A percentile compares a stretch with the other conserved stretches of the same genome.
These are phyloP conservation scores for Corniculantispora saksenae DNA, from an alignment of 2,329 filamentous ascomycete genomes.

Conservation along the genomic window DNA sequence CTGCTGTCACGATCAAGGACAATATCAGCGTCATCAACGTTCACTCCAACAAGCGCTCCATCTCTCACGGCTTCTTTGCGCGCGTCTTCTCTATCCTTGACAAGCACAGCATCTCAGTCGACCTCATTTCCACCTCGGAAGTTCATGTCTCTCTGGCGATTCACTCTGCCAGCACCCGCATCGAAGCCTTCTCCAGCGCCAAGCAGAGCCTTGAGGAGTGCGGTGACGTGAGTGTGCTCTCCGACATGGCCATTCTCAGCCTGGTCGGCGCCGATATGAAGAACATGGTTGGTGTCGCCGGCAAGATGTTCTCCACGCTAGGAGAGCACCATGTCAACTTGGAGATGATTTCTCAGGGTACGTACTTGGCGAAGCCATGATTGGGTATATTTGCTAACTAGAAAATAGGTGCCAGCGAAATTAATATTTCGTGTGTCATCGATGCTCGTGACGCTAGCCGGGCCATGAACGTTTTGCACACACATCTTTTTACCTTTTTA, in stretches of 20 bases:
- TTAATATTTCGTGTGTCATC: conserved; percentile 98
- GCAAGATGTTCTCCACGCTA: conserved; percentile 90
- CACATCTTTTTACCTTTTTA: conserved; percentile 93
- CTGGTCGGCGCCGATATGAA: conserved; percentile 95
- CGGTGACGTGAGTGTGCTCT: conserved; percentile 86
- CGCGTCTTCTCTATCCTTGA: conserved; percentile 91
- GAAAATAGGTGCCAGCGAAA: conserved; percentile 83
- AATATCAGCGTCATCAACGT: conserved; percentile 97
- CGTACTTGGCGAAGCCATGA: conserved; percentile 25
- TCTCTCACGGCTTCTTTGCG: conserved; percentile 94
- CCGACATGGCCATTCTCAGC: conserved; percentile 93
- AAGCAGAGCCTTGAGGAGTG: conserved; percentile 74
- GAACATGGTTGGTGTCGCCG: conserved; percentile 93
- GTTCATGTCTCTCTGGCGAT: conserved; percentile 98
- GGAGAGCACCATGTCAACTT: conserved; percentile 95
- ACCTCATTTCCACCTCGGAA: conserved; percentile 94
- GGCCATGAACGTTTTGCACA: conserved; percentile 94
- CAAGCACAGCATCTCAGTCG: conserved; percentile 82
- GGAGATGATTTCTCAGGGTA: conserved; percentile 99
- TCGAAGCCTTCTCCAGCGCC: conserved; percentile 65
- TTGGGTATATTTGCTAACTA: conserved; percentile 5
- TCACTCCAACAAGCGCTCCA: conserved; percentile 93
- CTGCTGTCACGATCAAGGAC: conserved; percentile 95
- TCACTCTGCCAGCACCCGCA: conserved; percentile 70
- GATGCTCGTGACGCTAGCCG: conserved; percentile 87